Conservation (phyloP, 2,329 filamentous ascomycete species). For the Shiraia bambusicola region DNA sequence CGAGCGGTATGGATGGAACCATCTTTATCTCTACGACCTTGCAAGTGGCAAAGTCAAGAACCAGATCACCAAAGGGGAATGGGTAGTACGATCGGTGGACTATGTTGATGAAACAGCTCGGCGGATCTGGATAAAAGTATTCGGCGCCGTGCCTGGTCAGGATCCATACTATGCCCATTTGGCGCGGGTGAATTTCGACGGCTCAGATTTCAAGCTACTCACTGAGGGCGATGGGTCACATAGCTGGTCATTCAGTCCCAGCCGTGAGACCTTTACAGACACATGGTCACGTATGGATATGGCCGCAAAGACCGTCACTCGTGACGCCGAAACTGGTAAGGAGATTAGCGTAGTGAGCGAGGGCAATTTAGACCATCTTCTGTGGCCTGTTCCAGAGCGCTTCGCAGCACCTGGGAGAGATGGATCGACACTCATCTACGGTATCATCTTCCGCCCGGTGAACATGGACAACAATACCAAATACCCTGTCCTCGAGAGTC, state of each 20-base stretch:
- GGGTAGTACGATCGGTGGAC: constrained; percentile 25
- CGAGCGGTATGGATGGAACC: constrained; percentile 33
- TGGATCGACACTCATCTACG: constrained; percentile 26
- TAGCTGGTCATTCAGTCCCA: constrained; percentile 17
- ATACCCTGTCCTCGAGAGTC: constrained; percentile 30
- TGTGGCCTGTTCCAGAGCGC: constrained; percentile 27
- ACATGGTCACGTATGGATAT: constrained; percentile 31
- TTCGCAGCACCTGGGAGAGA: constrained; percentile 28
- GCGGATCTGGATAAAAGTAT: constrained; percentile 24
- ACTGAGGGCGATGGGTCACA: constrained; percentile 28
- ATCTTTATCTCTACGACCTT: constrained; percentile 30
- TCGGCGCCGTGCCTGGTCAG: constrained; percentile 24
- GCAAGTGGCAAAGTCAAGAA: constrained; percentile 41
- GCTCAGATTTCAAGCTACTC: constrained; percentile 25
- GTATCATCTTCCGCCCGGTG: constrained; percentile 26
- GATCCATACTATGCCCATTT: constrained; percentile 31
- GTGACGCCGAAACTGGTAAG: constrained; percentile 24
- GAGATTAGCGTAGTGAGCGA: constrained; percentile 14
- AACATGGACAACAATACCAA: constrained; percentile 26
- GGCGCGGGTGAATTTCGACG: constrained; percentile 30
- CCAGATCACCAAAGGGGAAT: constrained; percentile 44
- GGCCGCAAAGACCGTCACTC: constrained; percentile 19
- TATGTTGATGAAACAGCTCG: constrained; percentile 23
- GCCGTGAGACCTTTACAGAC: constrained; percentile 21
- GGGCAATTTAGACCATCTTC: constrained; percentile 15